These are phyloP conservation scores for Casuarina glauca DNA, from an alignment of 306 rosid genomes.

Conservation along the genomic window DNA sequence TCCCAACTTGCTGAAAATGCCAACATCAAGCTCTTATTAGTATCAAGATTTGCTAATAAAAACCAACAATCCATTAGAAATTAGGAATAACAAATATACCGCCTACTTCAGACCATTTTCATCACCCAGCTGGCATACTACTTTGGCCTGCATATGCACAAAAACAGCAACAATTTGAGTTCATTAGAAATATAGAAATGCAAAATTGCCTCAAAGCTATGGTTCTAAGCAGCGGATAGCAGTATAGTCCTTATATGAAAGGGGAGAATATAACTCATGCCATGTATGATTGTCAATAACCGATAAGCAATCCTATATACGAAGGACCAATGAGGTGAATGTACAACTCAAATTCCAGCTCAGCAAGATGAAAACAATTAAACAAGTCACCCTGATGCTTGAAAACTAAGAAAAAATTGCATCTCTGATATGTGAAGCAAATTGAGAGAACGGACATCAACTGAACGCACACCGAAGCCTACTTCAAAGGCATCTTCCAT, in stretches of 20 bases:
- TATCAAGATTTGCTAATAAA: not conserved
- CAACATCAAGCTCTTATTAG: not conserved
- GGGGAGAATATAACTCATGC: constrained; percentile 1
- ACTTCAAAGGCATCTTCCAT: not conserved
- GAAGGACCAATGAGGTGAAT: not conserved
- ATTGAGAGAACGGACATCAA: not conserved
- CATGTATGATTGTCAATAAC: not conserved
- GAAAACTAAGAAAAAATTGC: not conserved
- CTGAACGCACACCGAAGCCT: not conserved
- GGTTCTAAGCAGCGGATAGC: constrained; percentile 2
- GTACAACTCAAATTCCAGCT: not conserved
- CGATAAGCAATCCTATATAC: not conserved
- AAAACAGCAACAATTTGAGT: constrained; percentile 8
- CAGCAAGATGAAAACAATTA: not conserved
- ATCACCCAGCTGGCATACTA: constrained; percentile 12
- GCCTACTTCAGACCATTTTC: not conserved
- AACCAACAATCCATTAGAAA: constrained; percentile 1
- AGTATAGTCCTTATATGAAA: not conserved
- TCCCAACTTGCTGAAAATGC: not conserved
- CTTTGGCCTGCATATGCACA: constrained; percentile 33
- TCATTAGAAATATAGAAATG: not conserved
- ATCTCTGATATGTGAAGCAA: not conserved
- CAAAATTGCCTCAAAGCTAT: constrained; percentile 16
- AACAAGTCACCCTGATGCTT: not conserved
- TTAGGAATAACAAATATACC: not conserved